Evolutionary conservation across 495 filamentous ascomycete species (phyloP), one percentile per base, ranked within the genome.

Genomic region (Friedmanniomyces simplex): DNA sequence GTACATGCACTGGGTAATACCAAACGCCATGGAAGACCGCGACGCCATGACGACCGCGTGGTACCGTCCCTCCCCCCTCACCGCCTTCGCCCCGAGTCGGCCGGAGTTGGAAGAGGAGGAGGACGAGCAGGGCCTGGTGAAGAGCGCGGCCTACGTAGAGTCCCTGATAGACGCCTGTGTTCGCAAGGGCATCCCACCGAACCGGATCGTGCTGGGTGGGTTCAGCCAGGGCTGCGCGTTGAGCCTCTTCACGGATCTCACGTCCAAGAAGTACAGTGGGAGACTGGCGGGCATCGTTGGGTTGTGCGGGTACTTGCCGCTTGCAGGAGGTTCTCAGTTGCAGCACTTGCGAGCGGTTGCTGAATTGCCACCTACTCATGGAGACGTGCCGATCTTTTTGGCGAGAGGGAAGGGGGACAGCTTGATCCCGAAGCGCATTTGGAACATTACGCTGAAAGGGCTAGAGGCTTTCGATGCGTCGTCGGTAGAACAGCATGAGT

Each of bases 181-280:
- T 0, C 39, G 57, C 36, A 66, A 63, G 25, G 72, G 74, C 20
- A 65, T 76, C 0, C 61, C 65, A 25, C 50, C 62, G 12, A 61
- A 69, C 1, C 58, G 73, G 12, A 71, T 76, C 20, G 61, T 75
- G 1, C 53, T 76, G 8, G 73, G 72, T 7, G 74, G 73, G 1
- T 76, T 76, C 59, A 69, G 67, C 30, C 73, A 74, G 51, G 74
- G 74, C 28, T 69, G 68, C 56, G 72, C 74, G 0, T 58, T 76
- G 51, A 59, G 63, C 7, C 49, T 74, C 25, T 54, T 75, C 11
- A 62, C 65, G 0, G 72, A 69, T 13, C 58, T 76, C 18, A 64
- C 49, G n/a, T 69, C 66, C 0, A 46, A 50, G 37, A 66, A 62
- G 34, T 71, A 69, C 59, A 51, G 50, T 0, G 71, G 70, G 0